These are phyloP conservation scores for Phaeomoniella chlamydospora DNA, from an alignment of 2,329 filamentous ascomycete genomes.

Conservation along the genomic window DNA sequence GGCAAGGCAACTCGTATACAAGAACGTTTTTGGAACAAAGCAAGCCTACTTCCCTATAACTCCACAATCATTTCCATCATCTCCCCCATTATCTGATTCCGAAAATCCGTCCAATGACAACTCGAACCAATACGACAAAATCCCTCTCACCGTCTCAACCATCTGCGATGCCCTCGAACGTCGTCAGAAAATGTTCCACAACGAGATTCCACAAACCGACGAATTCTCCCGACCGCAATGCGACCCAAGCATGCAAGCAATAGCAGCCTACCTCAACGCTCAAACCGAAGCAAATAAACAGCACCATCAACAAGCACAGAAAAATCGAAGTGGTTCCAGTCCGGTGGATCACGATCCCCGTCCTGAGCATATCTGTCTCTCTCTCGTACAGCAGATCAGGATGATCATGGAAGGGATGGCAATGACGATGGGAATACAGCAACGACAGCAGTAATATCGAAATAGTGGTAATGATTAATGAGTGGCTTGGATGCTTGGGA, in stretches of 20 bases:
- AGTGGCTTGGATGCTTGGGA: too few species aligned
- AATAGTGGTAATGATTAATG: too few species aligned
- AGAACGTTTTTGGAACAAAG: conserved; percentile 2
- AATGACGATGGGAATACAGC: not conserved
- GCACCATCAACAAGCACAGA: conserved; percentile 4
- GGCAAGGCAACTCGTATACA: conserved; percentile 1
- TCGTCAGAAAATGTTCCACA: conserved; percentile 27
- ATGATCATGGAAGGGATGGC: conserved; percentile 7
- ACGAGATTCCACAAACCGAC: conserved; percentile 4
- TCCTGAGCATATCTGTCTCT: too few species aligned
- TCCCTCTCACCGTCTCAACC: conserved; percentile 14
- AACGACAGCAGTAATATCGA: too few species aligned
- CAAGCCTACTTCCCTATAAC: conserved; percentile 17
- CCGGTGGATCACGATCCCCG: too few species aligned
- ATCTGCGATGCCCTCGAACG: conserved; percentile 25
- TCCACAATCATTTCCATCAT: too few species aligned
- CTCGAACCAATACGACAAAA: conserved; percentile 14
- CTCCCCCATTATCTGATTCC: conserved; percentile 1
- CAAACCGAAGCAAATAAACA: conserved; percentile 2
- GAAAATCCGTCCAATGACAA: conserved; percentile 10
- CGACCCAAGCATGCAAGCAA: too few species aligned
- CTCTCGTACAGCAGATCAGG: conserved; percentile 12
- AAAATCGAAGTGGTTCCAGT: conserved; percentile 8
- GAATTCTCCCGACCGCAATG: too few species aligned
- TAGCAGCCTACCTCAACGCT: too few species aligned